A percentile compares a stretch with the other conserved stretches of the same genome.
These are phyloP conservation scores for Ganoderma leucocontextum DNA, from an alignment of 1,284 basidiomycete genomes.

Conservation along the genomic window DNA sequence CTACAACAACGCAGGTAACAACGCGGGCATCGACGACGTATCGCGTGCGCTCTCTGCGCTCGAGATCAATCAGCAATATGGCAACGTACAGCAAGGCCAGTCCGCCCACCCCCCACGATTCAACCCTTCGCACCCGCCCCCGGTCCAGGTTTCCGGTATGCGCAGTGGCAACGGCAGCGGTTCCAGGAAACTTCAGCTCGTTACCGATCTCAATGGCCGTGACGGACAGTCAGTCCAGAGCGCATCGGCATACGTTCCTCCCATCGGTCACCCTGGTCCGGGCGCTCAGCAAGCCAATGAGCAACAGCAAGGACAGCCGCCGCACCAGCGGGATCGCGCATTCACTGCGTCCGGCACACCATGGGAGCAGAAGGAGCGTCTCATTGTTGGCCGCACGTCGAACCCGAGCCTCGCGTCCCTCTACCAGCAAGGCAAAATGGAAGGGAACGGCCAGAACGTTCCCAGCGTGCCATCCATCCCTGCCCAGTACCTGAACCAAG, in stretches of 20 bases:
- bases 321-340: constrained; percentile 48
- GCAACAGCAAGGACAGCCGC: constrained; percentile 42
- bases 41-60: constrained; percentile 74
- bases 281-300: constrained; percentile 34
- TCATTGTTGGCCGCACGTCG: constrained; percentile 62
- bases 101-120: constrained; percentile 72
- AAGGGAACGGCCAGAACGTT: constrained; percentile 51
- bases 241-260: constrained; percentile 54
- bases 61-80: constrained; percentile 58
- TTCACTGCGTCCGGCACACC: constrained; percentile 49
- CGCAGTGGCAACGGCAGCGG: constrained; percentile 48
- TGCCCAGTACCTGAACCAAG: constrained; percentile 69
- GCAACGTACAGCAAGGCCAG: constrained; percentile 52
- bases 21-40: constrained; percentile 72
- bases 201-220: constrained; percentile 69
- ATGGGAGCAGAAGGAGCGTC: constrained; percentile 72
- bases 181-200: constrained; percentile 58
- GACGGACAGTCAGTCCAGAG: constrained; percentile 57
- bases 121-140: constrained; percentile 60
- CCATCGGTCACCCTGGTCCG: constrained; percentile 54
- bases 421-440: constrained; percentile 51
- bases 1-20: constrained; percentile 38
- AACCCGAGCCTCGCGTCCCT: constrained; percentile 74
- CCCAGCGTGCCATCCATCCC: constrained; percentile 78
- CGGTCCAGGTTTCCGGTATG: constrained; percentile 52